These are phyloP conservation scores for Aspergillus homomorphus DNA, from an alignment of 495 filamentous ascomycete genomes.

Conservation along the genomic window DNA sequence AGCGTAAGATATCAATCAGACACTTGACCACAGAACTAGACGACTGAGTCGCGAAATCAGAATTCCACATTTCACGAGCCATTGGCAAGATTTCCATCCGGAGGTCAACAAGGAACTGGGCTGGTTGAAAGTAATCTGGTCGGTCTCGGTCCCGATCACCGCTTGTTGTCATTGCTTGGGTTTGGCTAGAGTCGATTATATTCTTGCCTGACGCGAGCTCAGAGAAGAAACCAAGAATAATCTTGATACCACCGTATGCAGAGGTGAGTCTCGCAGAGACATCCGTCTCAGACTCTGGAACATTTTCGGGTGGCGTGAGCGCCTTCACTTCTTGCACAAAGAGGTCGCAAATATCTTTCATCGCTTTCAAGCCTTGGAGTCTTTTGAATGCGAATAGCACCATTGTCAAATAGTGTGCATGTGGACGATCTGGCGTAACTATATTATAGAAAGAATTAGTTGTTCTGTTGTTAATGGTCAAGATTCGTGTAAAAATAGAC, in stretches of 20 bases:
- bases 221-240: slow-evolving; percentile 78
- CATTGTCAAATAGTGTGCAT: slow-evolving; percentile 68
- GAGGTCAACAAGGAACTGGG: slow-evolving; percentile 85
- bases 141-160: slow-evolving; percentile 55
- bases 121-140: slow-evolving; percentile 64
- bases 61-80: slow-evolving; percentile 77
- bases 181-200: slow-evolving; percentile 69
- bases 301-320: slow-evolving; percentile 34
- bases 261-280: slow-evolving; percentile 50
- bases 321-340: slow-evolving; percentile 66
- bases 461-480: background rate
- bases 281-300: slow-evolving; percentile 42
- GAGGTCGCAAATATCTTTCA: slow-evolving; percentile 70
- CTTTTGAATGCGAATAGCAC: slow-evolving; percentile 85
- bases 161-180: slow-evolving; percentile 54
- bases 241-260: slow-evolving; percentile 68
- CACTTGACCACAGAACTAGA: slow-evolving; percentile 71
- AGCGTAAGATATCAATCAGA: slow-evolving; percentile 78
- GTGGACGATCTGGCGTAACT: slow-evolving; percentile 54
- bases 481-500: background rate
- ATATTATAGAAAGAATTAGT: slow-evolving; percentile 6
- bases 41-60: slow-evolving; percentile 65
- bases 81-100: slow-evolving; percentile 79
- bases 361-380: slow-evolving; percentile 64
- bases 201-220: slow-evolving; percentile 73